phyloP scores from a whole-genome alignment of 2,329 filamentous ascomycete species.

The Ilyonectria sp. region DNA sequence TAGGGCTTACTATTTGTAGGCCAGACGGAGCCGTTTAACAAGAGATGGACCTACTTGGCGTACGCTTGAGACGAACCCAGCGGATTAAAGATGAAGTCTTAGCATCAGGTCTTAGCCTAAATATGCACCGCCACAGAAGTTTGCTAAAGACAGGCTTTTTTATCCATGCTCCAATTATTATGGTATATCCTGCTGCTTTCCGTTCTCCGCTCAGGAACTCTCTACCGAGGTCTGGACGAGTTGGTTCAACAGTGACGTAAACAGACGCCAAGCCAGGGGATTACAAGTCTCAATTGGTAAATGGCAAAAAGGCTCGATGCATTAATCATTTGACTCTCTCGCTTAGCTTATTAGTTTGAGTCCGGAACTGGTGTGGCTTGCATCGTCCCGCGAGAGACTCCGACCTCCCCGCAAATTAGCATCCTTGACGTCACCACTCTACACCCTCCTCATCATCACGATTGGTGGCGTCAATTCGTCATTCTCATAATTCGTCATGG shows the following conservation, averaged over 20 bases:
- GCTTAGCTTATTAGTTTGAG: not conserved
- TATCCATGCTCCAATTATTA: too few species aligned
- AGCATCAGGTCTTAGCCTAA: not conserved
- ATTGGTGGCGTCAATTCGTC: slow-evolving; percentile 37
- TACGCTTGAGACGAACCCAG: not conserved
- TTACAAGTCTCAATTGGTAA: not conserved
- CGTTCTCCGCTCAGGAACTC: too few species aligned
- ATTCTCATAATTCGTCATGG: slow-evolving; percentile 42
- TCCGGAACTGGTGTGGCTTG: slow-evolving; percentile 25
- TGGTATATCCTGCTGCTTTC: too few species aligned
- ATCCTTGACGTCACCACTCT: slow-evolving; percentile 47
- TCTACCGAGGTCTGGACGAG: not conserved
- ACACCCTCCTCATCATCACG: slow-evolving; percentile 37
- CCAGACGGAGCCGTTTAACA: slow-evolving; percentile 7
- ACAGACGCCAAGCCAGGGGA: not conserved
- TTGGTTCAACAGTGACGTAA: slow-evolving; percentile 17
- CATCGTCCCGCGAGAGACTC: not conserved
- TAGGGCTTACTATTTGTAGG: slow-evolving; percentile 17
- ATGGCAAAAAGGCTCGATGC: slow-evolving; percentile 1
- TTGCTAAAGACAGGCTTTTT: too few species aligned
- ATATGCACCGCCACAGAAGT: too few species aligned
- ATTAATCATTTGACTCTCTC: not conserved
- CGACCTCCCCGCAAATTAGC: slow-evolving; percentile 24
- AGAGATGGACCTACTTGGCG: slow-evolving; percentile 4
- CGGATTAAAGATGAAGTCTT: not conserved